Percentiles rank a stretch among this genome's conserved stretches.
Evolutionary conservation across 2,329 filamentous ascomycete genomes (phyloP).

Genomic region (Exophiala sp.): DNA sequence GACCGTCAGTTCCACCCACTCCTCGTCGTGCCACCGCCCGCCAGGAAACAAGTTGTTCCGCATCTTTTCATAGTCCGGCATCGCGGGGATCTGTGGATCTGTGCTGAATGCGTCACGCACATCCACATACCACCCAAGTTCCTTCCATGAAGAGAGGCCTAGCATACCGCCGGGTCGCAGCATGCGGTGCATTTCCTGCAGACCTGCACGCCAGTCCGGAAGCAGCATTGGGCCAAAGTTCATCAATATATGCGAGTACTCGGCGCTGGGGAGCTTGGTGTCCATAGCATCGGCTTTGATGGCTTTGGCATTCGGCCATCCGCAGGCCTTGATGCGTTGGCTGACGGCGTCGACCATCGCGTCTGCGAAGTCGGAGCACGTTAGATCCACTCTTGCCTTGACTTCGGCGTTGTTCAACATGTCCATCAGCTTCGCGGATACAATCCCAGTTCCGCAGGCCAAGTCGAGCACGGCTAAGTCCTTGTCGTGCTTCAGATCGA

Average conservation of each 20-base stretch:
- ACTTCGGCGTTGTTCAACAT: slow-evolving; percentile 35
- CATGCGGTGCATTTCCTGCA: slow-evolving; percentile 33
- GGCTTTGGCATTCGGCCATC: slow-evolving; percentile 45
- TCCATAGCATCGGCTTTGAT: slow-evolving; percentile 46
- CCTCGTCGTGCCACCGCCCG: slow-evolving; percentile 10
- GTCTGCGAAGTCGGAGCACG: slow-evolving; percentile 47
- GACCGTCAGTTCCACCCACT: slow-evolving; percentile 6
- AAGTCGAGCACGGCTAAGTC: slow-evolving; percentile 45
- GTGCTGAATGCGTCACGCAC: slow-evolving; percentile 28
- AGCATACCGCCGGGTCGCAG: slow-evolving; percentile 34
- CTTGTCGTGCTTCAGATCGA: slow-evolving; percentile 17
- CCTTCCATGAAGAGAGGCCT: slow-evolving; percentile 36
- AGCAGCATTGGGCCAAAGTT: slow-evolving; percentile 47
- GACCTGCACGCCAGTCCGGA: slow-evolving; percentile 37
- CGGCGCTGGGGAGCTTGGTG: slow-evolving; percentile 35
- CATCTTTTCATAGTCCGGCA: slow-evolving; percentile 26
- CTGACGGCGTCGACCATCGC: slow-evolving; percentile 41
- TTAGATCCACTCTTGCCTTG: slow-evolving; percentile 36
- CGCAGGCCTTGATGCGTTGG: slow-evolving; percentile 37
- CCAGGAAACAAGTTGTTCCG: not conserved
- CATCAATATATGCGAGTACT: slow-evolving; percentile 42
- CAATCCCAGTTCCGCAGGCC: slow-evolving; percentile 50
- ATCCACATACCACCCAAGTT: slow-evolving; percentile 33
- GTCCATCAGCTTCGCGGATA: slow-evolving; percentile 44
- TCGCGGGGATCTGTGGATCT: slow-evolving; percentile 30